Evolutionary conservation across 345 rosid species (phyloP).

Genomic region (Excoecaria cochinchinensis): DNA sequence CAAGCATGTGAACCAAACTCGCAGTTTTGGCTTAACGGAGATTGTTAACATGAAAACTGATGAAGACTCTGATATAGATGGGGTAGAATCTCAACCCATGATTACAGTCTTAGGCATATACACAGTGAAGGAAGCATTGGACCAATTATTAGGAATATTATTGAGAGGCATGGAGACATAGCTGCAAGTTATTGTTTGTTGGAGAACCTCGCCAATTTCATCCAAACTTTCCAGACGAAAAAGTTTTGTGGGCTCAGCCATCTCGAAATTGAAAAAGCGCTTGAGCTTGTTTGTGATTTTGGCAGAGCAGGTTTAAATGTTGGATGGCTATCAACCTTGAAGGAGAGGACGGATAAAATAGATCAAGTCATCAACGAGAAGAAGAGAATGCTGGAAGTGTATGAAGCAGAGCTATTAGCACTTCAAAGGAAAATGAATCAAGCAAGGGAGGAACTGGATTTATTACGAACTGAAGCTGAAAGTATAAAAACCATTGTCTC

Average conservation of each 20-base stretch:
- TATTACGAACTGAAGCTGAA: background rate
- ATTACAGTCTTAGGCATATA: background rate
- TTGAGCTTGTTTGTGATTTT: slow-evolving; percentile 1
- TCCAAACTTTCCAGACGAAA: background rate
- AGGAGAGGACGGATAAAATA: background rate
- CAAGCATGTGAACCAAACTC: background rate
- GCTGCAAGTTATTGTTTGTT: background rate
- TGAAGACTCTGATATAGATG: slow-evolving; percentile 1
- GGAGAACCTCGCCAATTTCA: slow-evolving; percentile 5
- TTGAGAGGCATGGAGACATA: slow-evolving; percentile 15
- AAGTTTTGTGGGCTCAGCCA: background rate
- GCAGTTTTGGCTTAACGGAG: slow-evolving; percentile 15
- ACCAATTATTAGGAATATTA: background rate
- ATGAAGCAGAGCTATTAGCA: slow-evolving; percentile 1
- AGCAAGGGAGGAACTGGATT: background rate
- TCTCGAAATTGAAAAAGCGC: background rate
- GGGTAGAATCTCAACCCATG: background rate
- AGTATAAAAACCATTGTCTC: background rate
- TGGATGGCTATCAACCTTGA: slow-evolving; percentile 13
- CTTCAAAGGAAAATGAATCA: background rate
- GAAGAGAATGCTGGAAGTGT: background rate
- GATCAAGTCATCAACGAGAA: background rate
- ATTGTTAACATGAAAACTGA: slow-evolving; percentile 3
- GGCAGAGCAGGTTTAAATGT: slow-evolving; percentile 4
- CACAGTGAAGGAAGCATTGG: slow-evolving; percentile 6